Evolutionary conservation across 1,139 yeast species (phyloP), one percentile per base, ranked within the genome.

Genomic region (Diutina catenulata): DNA sequence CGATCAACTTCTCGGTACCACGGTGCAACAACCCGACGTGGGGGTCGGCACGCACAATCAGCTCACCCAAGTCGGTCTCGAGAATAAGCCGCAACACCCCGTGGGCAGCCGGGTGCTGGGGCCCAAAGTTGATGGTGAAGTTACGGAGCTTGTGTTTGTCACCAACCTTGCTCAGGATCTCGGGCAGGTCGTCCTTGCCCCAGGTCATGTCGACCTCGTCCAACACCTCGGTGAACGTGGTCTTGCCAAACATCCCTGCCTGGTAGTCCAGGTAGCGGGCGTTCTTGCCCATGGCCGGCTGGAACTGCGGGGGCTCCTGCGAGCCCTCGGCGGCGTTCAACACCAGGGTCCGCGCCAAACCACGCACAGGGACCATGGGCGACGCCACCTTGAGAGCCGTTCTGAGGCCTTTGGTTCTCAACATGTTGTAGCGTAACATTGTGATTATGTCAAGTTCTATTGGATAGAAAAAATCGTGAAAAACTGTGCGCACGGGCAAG

Each of bases 71-170:
- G 53, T 81, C 83, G 47, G 84, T 70, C 64, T 83, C 95, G 52
- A 83, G 68, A 60, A 83, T 83, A 59, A 83, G 69, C 55, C 95
- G 74, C 65, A 83, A 69, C 62, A 83, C 95, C 47, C 95, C 95
- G 64, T 83, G 95, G 36, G 94, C 94, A 44, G 95, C 95, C 24
- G 95, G 95, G 67, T 83, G 95, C 62, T 83, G 95, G 33, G 95
- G 94, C 29, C 94, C 95, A 54, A 84, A 84, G 62, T 83, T 84
- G 56, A 84, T 77, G 39, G 94, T 83, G 64, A 83, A 83, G 57
- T 83, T 94, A 60, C 94, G 76, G 52, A 83, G 77, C 56, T 81
- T 80, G 43, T 70, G 56, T n/a, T n/a, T n/a, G n/a, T n/a, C n/a
- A 51, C 66, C 66, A 52, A 67, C 71, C 47, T 59, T 67, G 31